Conservation (phyloP, 2,329 filamentous ascomycete genomes). For the Dissoconium aciculare region DNA sequence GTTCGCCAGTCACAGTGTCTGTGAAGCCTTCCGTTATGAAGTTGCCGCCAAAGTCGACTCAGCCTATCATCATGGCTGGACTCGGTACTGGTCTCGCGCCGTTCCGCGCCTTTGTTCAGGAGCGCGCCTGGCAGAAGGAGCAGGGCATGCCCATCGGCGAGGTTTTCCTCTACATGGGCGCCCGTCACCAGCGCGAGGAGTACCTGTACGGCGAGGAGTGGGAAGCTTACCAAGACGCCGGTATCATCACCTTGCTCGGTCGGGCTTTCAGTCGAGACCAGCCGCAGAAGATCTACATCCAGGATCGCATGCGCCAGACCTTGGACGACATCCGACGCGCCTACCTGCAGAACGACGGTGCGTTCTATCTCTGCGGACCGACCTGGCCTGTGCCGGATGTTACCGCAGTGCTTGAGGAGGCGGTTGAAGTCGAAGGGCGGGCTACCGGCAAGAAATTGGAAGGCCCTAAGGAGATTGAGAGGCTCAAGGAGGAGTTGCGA, state of each 20-base stretch:
- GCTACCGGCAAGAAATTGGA: constrained; percentile 25
- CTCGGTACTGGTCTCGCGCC: constrained; percentile 94
- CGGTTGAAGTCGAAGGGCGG: constrained; percentile 63
- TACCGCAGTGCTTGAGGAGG: constrained; percentile 84
- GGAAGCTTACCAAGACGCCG: constrained; percentile 93
- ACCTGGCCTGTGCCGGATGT: constrained; percentile 98
- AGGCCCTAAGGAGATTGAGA: constrained; percentile 68
- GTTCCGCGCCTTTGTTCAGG: constrained; percentile 98
- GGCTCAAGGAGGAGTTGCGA: constrained; percentile 82
- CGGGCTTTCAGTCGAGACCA: constrained; percentile 94
- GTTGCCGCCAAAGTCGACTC: constrained; percentile 71
- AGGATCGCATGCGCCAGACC: constrained; percentile 90
- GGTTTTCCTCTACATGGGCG: constrained; percentile 91
- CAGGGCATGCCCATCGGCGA: constrained; percentile 88
- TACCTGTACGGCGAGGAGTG: constrained; percentile 98
- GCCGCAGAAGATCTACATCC: constrained; percentile 97
- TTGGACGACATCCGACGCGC: constrained; percentile 68
- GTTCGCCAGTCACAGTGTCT: constrained; percentile 70
- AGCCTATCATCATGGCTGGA: constrained; percentile 96
- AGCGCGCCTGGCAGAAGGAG: constrained; percentile 95
- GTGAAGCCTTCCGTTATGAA: constrained; percentile 99
- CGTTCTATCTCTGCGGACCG: constrained; percentile 93
- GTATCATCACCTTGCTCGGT: constrained; percentile 85
- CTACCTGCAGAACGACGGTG: constrained; percentile 74
- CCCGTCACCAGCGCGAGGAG: constrained; percentile 92